Conservation (phyloP, 1,139 yeast species). For the Suhomyces guaymorum region DNA sequence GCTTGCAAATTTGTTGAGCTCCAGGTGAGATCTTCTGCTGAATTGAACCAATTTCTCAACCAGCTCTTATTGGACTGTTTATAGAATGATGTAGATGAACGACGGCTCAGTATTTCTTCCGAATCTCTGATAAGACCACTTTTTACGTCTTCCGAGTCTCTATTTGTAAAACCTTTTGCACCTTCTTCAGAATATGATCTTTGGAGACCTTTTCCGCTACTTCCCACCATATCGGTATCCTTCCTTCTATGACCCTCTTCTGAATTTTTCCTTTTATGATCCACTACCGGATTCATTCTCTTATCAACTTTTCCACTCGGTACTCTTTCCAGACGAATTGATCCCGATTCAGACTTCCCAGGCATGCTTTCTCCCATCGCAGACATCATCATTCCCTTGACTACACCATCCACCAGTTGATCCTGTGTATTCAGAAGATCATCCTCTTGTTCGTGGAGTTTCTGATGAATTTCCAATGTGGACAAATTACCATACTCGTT, state of each 20-base stretch:
- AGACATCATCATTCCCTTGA: conserved; percentile 11
- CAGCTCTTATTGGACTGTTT: conserved; percentile 15
- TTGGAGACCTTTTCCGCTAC: too few relatives aligned
- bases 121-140: background rate
- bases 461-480: conserved; percentile 44
- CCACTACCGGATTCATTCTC: too few relatives aligned
- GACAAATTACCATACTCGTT: conserved; percentile 47
- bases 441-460: conserved; percentile 23
- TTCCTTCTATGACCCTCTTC: too few relatives aligned
- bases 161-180: too few relatives aligned
- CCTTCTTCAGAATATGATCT: too few relatives aligned
- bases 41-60: conserved; percentile 24
- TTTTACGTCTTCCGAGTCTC: too few relatives aligned
- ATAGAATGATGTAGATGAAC: conserved; percentile 1
- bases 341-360: too few relatives aligned
- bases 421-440: too few relatives aligned
- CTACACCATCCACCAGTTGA: conserved; percentile 10
- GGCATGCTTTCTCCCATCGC: conserved; percentile 14
- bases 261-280: too few relatives aligned
- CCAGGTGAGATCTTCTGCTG: conserved; percentile 19
- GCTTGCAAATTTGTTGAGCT: background rate
- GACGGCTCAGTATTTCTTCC: background rate
- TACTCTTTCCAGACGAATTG: too few relatives aligned
- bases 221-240: too few relatives aligned
- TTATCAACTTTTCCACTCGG: too few relatives aligned